Conservation (phyloP, 345 rosid species). For the Dipteronia sinensis region DNA sequence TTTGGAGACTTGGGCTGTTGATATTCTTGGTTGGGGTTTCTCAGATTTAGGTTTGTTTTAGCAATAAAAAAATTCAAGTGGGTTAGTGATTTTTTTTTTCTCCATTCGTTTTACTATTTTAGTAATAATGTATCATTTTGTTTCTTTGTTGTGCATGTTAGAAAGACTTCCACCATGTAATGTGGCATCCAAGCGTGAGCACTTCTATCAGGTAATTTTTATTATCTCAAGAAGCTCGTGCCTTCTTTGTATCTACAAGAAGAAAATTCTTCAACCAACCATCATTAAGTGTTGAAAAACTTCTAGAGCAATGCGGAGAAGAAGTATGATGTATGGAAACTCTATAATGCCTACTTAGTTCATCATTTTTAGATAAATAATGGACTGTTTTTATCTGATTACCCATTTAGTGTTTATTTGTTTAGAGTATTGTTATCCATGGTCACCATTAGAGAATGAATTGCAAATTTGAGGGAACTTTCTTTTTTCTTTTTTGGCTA, state of each 20-base stretch:
- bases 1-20: constrained; percentile 87
- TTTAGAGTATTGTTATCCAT: background rate
- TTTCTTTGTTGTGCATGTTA: constrained; percentile 25
- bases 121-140: background rate
- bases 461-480: background rate
- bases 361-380: background rate
- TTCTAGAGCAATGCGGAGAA: background rate
- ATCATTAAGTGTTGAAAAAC: background rate
- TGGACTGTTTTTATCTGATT: background rate
- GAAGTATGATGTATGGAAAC: background rate
- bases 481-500: background rate
- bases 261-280: background rate
- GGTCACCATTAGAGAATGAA: background rate
- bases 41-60: constrained; percentile 67
- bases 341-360: background rate
- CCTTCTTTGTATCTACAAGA: background rate
- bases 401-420: background rate
- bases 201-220: constrained; percentile 69
- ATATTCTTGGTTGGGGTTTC: constrained; percentile 98
- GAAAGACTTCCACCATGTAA: constrained; percentile 63
- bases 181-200: constrained; percentile 70
- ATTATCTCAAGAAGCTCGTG: background rate
- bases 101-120: background rate
- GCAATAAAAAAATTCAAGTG: background rate
- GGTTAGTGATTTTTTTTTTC: background rate